Conservation (phyloP, 164 flowering plant species). For the Malania oleifera region DNA sequence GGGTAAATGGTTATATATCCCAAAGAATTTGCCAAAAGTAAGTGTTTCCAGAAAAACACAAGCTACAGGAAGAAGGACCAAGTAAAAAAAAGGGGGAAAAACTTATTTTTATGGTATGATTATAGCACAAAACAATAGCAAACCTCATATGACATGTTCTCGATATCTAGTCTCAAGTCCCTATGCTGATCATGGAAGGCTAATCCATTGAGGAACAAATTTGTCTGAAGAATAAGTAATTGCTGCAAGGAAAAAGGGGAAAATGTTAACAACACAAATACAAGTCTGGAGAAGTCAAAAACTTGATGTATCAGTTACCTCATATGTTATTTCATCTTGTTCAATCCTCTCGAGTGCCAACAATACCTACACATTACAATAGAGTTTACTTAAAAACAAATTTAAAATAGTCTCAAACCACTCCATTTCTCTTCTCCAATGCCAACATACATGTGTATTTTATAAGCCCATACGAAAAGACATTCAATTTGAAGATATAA, state of each 20-base stretch:
- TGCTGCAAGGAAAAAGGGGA: conserved; percentile 43
- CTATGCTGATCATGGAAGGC: conserved; percentile 79
- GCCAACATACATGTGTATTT: no score
- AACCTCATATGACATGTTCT: conserved; percentile 98
- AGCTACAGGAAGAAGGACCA: no score
- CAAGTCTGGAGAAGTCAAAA: background rate
- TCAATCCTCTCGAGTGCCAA: conserved; percentile 86
- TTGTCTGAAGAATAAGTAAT: conserved; percentile 68
- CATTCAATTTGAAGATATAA: background rate
- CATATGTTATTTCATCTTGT: conserved; percentile 73
- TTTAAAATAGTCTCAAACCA: no score
- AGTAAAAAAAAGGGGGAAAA: no score
- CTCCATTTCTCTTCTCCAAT: no score
- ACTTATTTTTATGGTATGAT: no score
- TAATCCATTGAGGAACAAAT: conserved; percentile 62
- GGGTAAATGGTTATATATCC: no score
- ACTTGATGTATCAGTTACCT: conserved; percentile 43
- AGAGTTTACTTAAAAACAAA: background rate
- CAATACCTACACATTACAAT: conserved; percentile 47
- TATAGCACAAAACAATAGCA: conserved; percentile 7
- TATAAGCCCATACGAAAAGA: no score
- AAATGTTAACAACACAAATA: conserved; percentile 4
- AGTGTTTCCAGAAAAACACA: background rate
- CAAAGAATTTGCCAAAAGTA: no score
- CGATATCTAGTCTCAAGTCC: conserved; percentile 97